Evolutionary conservation across 2,329 filamentous ascomycete species (phyloP).

Genomic region (Aspergillus phoenicis): DNA sequence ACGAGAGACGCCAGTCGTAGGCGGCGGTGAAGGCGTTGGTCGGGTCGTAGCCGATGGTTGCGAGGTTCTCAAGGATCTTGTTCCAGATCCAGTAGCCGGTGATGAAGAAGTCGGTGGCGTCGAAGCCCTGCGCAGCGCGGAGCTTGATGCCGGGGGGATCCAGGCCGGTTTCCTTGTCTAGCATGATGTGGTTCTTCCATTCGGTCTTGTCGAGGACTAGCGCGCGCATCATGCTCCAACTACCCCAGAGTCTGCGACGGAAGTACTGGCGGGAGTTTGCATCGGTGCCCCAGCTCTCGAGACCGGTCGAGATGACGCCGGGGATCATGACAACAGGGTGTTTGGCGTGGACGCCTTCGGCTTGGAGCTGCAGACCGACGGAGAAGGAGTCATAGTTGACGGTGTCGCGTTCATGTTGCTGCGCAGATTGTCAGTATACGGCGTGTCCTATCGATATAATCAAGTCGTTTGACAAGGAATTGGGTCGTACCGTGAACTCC

Average conservation of each 20-base stretch:
- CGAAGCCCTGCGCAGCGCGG: constrained; percentile 91
- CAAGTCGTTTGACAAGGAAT: neutral
- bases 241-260: constrained; percentile 91
- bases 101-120: constrained; percentile 87
- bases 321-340: constrained; percentile 97
- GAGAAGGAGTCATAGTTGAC: constrained; percentile 93
- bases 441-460: neutral
- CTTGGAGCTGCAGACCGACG: constrained; percentile 78
- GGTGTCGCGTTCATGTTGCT: constrained; percentile 82
- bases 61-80: constrained; percentile 96
- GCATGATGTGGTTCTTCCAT: constrained; percentile 97
- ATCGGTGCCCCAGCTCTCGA: constrained; percentile 95
- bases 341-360: constrained; percentile 77
- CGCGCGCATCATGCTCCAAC: constrained; percentile 98
- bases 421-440: constrained; percentile 1
- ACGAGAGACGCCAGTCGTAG: constrained; percentile 92
- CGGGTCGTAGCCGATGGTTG: constrained; percentile 93
- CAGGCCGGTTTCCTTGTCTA: constrained; percentile 86
- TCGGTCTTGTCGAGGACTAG: constrained; percentile 87
- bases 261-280: constrained; percentile 87
- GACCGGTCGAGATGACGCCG: constrained; percentile 93
- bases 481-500: constrained; percentile 72
- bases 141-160: constrained; percentile 90
- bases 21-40: constrained; percentile 68
- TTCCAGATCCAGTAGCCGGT: constrained; percentile 98